Evolutionary conservation across 192 early-diverging fungal genomes (phyloP), one percentile per base, ranked within the genome.

Genomic region (Oehlia diaphana): DNA sequence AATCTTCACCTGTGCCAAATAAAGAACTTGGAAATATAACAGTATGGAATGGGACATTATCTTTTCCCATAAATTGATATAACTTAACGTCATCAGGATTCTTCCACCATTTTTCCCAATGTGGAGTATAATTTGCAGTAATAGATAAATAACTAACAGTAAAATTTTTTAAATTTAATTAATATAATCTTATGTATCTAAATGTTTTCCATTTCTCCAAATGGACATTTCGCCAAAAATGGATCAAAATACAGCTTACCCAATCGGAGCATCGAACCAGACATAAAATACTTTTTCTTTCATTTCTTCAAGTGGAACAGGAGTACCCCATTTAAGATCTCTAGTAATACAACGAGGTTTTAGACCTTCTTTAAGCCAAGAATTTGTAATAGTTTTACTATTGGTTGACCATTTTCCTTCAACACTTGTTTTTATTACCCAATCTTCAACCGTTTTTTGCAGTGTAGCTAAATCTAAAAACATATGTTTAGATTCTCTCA

Each of bases 61-160:
- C 98, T 87, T 99, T 99, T 80, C 98, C 98, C 97, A 99, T 98
- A 83, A 99, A 99, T 89, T 99, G 97, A 88, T 95, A 99, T 81
- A 99, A 90, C 84, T 95, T 89, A 71, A 99, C 97, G 64, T 99
- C 83, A 26, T 96, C 88, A 0, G 96, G 96, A 87, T 99, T 98
- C 89, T 97, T 97, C 97, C 98, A 99, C 98, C 98, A 99, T 81
- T 94, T 90, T 84, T 96, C 91, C 97, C 97, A 98, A 31, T 97
- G 92, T 71, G 85, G 79, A 5, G 97, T 97, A 85, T 98, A 98
- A 73, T 92, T 96, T 58, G 97, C 96, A 2, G 97, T 99, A 83
- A 99, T 99, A 47, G 96, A 98, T 26, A 95, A 92, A 81, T 99
- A 99, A 65, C 77, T 78, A 47, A 71, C 10, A 3, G 44, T 35